Evolutionary conservation across 345 rosid species (phyloP).

Genomic region (Crucihimalaya himalaica): DNA sequence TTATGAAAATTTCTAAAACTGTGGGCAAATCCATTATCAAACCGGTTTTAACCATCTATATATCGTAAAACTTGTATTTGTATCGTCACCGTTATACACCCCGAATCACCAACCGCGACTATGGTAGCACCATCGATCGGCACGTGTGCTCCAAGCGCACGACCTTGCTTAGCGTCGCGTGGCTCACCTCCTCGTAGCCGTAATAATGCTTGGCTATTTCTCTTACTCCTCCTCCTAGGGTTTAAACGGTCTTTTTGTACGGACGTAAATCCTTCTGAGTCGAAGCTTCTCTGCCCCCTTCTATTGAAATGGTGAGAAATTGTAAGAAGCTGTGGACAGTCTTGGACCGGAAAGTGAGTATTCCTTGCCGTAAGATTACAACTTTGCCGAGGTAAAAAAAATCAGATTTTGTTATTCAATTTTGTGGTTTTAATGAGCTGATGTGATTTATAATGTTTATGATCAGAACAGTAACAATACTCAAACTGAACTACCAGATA

Average conservation of each 20-base stretch:
- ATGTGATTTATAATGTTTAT: slow-evolving; percentile 26
- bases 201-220: not conserved
- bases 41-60: not conserved
- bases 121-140: not conserved
- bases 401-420: not conserved
- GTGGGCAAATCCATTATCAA: not conserved
- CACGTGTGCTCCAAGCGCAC: slow-evolving; percentile 24
- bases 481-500: slow-evolving; percentile 37
- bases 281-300: slow-evolving; percentile 7
- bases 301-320: slow-evolving; percentile 28
- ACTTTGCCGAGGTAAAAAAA: slow-evolving; percentile 17
- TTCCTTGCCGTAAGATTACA: slow-evolving; percentile 29
- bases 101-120: slow-evolving; percentile 8
- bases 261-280: not conserved
- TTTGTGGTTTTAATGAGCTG: not conserved
- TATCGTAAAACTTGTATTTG: not conserved
- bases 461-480: slow-evolving; percentile 53
- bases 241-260: slow-evolving; percentile 12
- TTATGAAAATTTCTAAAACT: not conserved
- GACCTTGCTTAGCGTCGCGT: slow-evolving; percentile 21
- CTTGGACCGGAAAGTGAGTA: slow-evolving; percentile 20
- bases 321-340: slow-evolving; percentile 22
- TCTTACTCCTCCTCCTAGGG: slow-evolving; percentile 13
- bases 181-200: slow-evolving; percentile 26
- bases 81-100: slow-evolving; percentile 9